Percentiles rank a stretch among this genome's conserved stretches.
phyloP scores from a whole-genome alignment of 805 yeast genomes.

The Zygotorulaspora sp. region DNA sequence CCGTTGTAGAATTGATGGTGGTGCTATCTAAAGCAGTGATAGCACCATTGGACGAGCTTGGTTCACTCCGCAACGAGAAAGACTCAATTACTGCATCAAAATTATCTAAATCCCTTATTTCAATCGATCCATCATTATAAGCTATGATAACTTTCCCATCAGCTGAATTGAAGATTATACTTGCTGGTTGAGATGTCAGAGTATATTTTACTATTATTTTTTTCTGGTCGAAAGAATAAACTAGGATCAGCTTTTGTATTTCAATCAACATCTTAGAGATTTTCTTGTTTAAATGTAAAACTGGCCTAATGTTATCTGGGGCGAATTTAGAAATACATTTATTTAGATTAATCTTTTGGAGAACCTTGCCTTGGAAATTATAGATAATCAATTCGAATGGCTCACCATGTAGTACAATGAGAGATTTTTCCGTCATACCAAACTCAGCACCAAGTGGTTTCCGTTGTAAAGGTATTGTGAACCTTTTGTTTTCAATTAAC shows the following conservation, averaged over 20 bases:
- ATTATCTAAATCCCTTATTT: constrained; percentile 24
- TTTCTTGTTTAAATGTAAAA: constrained; percentile 25
- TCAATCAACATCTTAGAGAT: constrained; percentile 30
- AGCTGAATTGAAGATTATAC: constrained; percentile 15
- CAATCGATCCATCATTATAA: constrained; percentile 23
- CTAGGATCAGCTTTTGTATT: constrained; percentile 21
- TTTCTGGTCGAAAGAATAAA: constrained; percentile 34
- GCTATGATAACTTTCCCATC: constrained; percentile 20
- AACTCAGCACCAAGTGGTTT: constrained; percentile 20
- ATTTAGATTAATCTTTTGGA: constrained; percentile 25
- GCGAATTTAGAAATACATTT: constrained; percentile 11
- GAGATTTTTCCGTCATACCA: constrained; percentile 35
- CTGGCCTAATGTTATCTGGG: constrained; percentile 3
- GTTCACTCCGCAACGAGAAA: neutral
- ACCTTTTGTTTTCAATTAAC: constrained; percentile 14
- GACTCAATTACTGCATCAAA: constrained; percentile 11
- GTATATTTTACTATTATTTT: constrained; percentile 20
- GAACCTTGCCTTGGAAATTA: constrained; percentile 26
- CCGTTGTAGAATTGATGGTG: constrained; percentile 14
- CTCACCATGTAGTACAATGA: constrained; percentile 22
- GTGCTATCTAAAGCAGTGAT: constrained; percentile 13
- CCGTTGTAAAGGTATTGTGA: constrained; percentile 11
- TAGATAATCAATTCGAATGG: constrained; percentile 27
- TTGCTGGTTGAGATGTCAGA: constrained; percentile 12
- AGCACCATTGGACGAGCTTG: neutral